These are phyloP conservation scores for Aleurites moluccanus DNA, from an alignment of 441 rosid genomes.

Conservation along the genomic window DNA sequence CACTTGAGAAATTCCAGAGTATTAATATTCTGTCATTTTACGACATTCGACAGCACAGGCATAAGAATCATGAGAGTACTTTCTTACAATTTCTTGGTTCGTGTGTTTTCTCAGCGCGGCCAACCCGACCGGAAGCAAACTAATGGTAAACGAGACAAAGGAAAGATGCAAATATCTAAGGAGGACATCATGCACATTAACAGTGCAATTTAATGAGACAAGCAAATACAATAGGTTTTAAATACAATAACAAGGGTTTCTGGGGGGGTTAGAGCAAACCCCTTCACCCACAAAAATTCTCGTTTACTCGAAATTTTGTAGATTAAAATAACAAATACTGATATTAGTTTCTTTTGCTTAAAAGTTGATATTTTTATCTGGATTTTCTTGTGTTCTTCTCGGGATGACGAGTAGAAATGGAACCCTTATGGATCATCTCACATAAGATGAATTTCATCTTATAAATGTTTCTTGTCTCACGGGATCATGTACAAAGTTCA, in stretches of 20 bases:
- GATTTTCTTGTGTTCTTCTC: too few relatives aligned
- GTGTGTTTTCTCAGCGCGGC: constrained; percentile 55
- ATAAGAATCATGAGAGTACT: too few relatives aligned
- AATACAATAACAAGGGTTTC: constrained; percentile 18
- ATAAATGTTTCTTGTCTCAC: too few relatives aligned
- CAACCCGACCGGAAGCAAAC: constrained; percentile 54
- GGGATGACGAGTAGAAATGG: too few relatives aligned
- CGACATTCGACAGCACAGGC: not conserved
- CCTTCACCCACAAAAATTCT: not conserved
- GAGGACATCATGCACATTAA: constrained; percentile 66
- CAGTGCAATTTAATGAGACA: constrained; percentile 27
- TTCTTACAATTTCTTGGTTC: not conserved
- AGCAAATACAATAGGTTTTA: constrained; percentile 1
- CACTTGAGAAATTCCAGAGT: not conserved
- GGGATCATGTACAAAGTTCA: too few relatives aligned
- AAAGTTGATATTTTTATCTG: too few relatives aligned
- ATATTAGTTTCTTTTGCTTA: not conserved
- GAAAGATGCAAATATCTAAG: constrained; percentile 69
- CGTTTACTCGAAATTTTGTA: too few relatives aligned
- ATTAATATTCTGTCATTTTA: not conserved
- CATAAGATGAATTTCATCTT: too few relatives aligned
- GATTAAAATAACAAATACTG: too few relatives aligned
- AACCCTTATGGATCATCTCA: too few relatives aligned
- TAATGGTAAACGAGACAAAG: constrained; percentile 56
- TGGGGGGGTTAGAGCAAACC: not conserved